Evolutionary conservation across 352 stramenopile species (phyloP), one percentile per base, ranked within the genome.

Genomic region (Phytophthora sp.): DNA sequence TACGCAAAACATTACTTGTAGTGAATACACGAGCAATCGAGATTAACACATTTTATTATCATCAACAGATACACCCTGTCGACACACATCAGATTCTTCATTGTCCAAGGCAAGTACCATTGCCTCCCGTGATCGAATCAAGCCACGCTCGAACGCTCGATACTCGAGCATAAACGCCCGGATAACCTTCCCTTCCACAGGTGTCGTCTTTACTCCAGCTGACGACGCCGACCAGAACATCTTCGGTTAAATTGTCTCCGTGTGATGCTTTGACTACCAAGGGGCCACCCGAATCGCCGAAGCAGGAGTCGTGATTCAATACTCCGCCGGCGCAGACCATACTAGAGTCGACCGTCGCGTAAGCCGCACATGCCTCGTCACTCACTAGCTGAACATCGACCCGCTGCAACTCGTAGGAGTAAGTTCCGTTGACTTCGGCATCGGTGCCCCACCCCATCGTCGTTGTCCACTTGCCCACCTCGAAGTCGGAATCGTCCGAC

Each of bases 281-380:
- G 3, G 77, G 77, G 5, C 72, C 77, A 3, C 79, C 77, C 6
- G 77, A 87, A 63, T 87, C 77, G 21, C 71, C 62, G 53, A 79
- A 68, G 65, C 79, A 89, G 27, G 79, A 76, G 49, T 89, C 60
- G 11, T 58, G 34, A 17, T 58, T 53, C 9, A 26, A 28, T 38
- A 69, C 35, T 2, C 77, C 75, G 1, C 72, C 77, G 7, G 77
- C 75, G 28, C 79, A 89, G n/a, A 86, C 12, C 79, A 89, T 87
- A 41, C 65, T 69, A 17, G 37, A 51, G 41, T 72, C 63, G 18
- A 74, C 49, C 0, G 28, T 26, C 5, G 50, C 49, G 17, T 66
- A 48, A 11, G 49, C 35, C 0, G 59, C 69, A 34, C 74, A 89
- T 8, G 62, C 62, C 4, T 55, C 39, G 35, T 87, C 66, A 3